Base-by-base conservation (phyloP, 495 filamentous ascomycete species). In the Geopyxis carbonaria region DNA sequence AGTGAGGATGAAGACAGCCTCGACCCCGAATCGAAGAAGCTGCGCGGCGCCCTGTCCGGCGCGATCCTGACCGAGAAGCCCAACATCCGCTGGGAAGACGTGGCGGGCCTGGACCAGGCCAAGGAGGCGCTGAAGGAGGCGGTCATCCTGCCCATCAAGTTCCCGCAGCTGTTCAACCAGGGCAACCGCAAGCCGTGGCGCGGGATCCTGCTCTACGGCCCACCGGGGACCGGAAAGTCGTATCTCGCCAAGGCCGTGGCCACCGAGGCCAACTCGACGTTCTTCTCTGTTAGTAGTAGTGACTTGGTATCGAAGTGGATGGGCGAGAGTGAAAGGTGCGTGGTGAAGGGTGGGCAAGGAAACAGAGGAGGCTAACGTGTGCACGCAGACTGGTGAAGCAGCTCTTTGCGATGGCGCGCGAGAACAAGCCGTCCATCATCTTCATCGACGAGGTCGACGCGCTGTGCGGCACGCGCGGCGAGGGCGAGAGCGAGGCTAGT, bases 371-470 rank as follows among this genome's bases (percentile, higher is more conserved):
- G 32, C 48, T 47, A 15, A 44, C n/a, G 16, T 44, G 29, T 14
- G 4, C 22, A 8, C 22, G 19, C 48, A 93, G 87, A 56, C 68
- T 97, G 46, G 91, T 97, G 24, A 94, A 94, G 58, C 85, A 94
- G 52, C 69, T 97, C 19, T 97, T 97, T 63, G 83, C 77, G 44
- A 93, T 99, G 82, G 89, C 89, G 1, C 78, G 89, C 55, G 89
- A 99, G 57, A 99, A 95, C 61, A 93, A 82, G 49, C 89, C 89
- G 0, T 85, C 85, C 4, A 95, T 99, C 55, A 93, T 99, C 59
- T 99, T 99, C 63, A 95, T 99, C 58, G 89, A 99, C 59, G 89
- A 99, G 61, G 83, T 99, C 49, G 89, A 99, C 57, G 89, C 89
- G 3, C 72, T 99, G 18, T 95, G 91, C 53, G 89, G 91, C 1